Conservation (phyloP, 2,329 filamentous ascomycete species). For the Apiospora arundinis region DNA sequence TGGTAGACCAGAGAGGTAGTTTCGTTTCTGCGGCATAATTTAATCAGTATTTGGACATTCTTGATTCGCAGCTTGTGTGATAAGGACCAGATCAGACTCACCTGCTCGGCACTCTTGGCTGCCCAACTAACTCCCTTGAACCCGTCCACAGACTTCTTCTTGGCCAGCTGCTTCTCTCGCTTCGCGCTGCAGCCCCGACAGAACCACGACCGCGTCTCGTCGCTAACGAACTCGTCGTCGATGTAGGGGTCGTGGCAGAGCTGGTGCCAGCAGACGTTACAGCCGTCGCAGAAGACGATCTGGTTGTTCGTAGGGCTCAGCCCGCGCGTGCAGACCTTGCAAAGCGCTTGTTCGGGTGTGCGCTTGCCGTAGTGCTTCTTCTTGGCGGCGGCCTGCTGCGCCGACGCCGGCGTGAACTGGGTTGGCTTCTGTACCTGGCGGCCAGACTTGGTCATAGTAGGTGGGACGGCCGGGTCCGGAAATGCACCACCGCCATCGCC, state of each 20-base stretch:
- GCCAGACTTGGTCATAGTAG: slow-evolving; percentile 77
- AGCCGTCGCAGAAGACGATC: slow-evolving; percentile 87
- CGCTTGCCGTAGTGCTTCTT: slow-evolving; percentile 60
- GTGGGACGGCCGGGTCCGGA: slow-evolving; percentile 51
- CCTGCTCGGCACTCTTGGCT: slow-evolving; percentile 47
- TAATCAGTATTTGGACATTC: slow-evolving; percentile 25
- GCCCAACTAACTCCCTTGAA: slow-evolving; percentile 47
- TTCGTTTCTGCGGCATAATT: slow-evolving; percentile 55
- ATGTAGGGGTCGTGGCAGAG: slow-evolving; percentile 81
- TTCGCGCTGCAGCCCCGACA: slow-evolving; percentile 66
- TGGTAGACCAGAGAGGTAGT: slow-evolving; percentile 67
- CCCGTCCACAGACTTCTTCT: slow-evolving; percentile 45
- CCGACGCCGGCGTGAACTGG: slow-evolving; percentile 64
- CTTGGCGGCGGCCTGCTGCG: slow-evolving; percentile 43
- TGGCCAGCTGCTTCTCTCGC: slow-evolving; percentile 50
- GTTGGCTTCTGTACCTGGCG: slow-evolving; percentile 72
- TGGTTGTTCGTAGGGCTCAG: slow-evolving; percentile 76
- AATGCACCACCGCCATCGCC: slow-evolving; percentile 28
- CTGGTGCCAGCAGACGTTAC: slow-evolving; percentile 81
- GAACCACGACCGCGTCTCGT: slow-evolving; percentile 74
- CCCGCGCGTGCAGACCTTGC: slow-evolving; percentile 75
- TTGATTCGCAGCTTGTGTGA: neutral
- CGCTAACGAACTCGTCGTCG: slow-evolving; percentile 69
- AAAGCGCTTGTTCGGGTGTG: slow-evolving; percentile 66
- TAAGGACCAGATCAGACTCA: slow-evolving; percentile 30